Percentiles rank a stretch among this genome's conserved stretches.
Evolutionary conservation across 2,329 filamentous ascomycete genomes (phyloP).

Genomic region (Zymoseptoria crescenta): DNA sequence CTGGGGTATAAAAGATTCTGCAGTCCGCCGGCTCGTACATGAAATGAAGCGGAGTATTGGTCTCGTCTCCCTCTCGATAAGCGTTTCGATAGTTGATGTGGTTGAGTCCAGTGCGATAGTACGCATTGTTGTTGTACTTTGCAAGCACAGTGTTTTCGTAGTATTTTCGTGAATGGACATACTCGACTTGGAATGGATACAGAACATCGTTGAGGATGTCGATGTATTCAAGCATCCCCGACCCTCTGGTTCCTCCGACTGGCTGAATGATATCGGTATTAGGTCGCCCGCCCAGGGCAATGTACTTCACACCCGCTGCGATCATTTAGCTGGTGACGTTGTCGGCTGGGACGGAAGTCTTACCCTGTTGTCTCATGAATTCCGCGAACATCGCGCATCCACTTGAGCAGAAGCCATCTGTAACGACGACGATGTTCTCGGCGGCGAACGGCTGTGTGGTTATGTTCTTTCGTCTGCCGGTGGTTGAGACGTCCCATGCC

Average conservation of each 20-base stretch:
- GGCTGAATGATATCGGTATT: conserved; percentile 37
- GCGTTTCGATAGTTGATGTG: conserved; percentile 28
- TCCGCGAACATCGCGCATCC: conserved; percentile 43
- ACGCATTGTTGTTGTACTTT: conserved; percentile 21
- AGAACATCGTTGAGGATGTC: conserved; percentile 18
- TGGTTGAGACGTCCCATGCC: conserved; percentile 36
- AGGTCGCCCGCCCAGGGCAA: conserved; percentile 38
- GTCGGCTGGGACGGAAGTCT: background rate
- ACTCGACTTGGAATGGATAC: conserved; percentile 18
- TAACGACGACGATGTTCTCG: conserved; percentile 49
- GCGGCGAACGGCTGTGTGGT: conserved; percentile 46
- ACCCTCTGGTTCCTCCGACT: conserved; percentile 39
- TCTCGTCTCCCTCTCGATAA: conserved; percentile 28
- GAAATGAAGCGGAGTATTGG: conserved; percentile 42
- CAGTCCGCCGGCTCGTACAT: conserved; percentile 44
- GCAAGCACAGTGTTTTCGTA: conserved; percentile 25
- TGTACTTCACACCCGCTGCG: conserved; percentile 33
- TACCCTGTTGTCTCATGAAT: conserved; percentile 36
- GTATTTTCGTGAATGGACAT: conserved; percentile 18
- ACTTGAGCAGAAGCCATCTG: conserved; percentile 40
- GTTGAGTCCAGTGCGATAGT: conserved; percentile 17
- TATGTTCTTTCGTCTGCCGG: conserved; percentile 40
- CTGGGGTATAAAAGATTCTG: conserved; percentile 45
- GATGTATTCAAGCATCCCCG: conserved; percentile 24
- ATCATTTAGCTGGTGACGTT: background rate